A percentile compares a stretch with the other conserved stretches of the same genome.
phyloP scores from a whole-genome alignment of 768 basidiomycete species.

The Boletales sp. region DNA sequence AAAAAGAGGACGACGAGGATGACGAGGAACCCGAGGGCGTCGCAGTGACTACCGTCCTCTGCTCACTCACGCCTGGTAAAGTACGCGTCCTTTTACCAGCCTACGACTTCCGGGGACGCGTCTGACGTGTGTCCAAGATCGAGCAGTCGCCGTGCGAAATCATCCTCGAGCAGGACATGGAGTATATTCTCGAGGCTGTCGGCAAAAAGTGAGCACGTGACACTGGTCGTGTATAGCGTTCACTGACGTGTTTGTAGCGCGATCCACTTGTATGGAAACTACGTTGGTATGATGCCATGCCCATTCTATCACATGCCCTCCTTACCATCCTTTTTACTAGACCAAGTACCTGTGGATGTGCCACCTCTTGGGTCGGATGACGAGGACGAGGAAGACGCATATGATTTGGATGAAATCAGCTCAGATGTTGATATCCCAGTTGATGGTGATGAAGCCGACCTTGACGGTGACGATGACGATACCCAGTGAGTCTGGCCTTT shows the following conservation, averaged over 20 bases:
- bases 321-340: constrained; percentile 31
- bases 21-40: constrained; percentile 37
- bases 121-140: constrained; percentile 43
- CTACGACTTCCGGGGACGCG: constrained; percentile 2
- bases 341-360: constrained; percentile 48
- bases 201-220: constrained; percentile 70
- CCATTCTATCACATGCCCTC: not conserved
- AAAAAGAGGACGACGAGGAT: constrained; percentile 43
- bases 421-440: constrained; percentile 83
- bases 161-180: constrained; percentile 61
- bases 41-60: constrained; percentile 56
- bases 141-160: constrained; percentile 75
- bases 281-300: constrained; percentile 51
- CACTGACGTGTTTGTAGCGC: constrained; percentile 40
- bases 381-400: constrained; percentile 52
- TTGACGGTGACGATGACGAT: constrained; percentile 39
- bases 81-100: constrained; percentile 36
- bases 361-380: constrained; percentile 52
- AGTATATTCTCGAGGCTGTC: constrained; percentile 63
- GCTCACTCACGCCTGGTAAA: constrained; percentile 79
- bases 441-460: constrained; percentile 54
- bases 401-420: constrained; percentile 70
- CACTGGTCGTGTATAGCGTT: not conserved
- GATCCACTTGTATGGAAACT: constrained; percentile 81
- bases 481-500: constrained; percentile 36